phyloP scores from a whole-genome alignment of 371 early-diverging fungal genomes.

The Massospora cicadina region DNA sequence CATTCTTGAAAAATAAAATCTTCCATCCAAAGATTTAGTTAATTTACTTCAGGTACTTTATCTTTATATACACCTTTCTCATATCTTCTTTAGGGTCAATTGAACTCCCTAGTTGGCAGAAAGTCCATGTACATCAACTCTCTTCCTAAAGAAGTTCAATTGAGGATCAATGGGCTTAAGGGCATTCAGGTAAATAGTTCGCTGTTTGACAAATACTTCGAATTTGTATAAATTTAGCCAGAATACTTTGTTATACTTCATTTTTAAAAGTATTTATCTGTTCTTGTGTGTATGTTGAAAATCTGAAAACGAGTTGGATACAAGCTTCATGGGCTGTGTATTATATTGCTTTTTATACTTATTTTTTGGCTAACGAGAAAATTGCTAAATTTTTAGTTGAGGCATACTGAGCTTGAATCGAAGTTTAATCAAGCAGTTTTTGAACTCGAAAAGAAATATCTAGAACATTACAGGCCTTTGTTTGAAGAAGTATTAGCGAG shows the following conservation, averaged over 20 bases:
- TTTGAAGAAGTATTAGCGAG: conserved; percentile 40
- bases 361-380: background rate
- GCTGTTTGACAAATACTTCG: too few relatives aligned
- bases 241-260: background rate
- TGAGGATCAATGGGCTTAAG: conserved; percentile 65
- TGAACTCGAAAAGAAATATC: conserved; percentile 86
- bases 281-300: too few relatives aligned
- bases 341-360: background rate
- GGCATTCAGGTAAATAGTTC: conserved; percentile 15
- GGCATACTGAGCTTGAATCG: conserved; percentile 60
- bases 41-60: background rate
- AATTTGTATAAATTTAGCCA: too few relatives aligned
- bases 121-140: conserved; percentile 65
- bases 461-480: conserved; percentile 55
- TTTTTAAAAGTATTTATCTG: background rate
- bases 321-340: background rate
- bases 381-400: conserved; percentile 40
- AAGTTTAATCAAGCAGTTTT: conserved; percentile 76
- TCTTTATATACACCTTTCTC: background rate
- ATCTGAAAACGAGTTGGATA: too few relatives aligned
- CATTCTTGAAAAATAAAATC: background rate
- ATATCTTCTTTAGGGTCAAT: conserved; percentile 33
- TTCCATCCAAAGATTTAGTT: background rate
- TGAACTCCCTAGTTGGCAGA: conserved; percentile 58
- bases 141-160: conserved; percentile 51